Evolutionary conservation across 1,284 basidiomycete genomes (phyloP).

Genomic region (Psilocybe mexicana): DNA sequence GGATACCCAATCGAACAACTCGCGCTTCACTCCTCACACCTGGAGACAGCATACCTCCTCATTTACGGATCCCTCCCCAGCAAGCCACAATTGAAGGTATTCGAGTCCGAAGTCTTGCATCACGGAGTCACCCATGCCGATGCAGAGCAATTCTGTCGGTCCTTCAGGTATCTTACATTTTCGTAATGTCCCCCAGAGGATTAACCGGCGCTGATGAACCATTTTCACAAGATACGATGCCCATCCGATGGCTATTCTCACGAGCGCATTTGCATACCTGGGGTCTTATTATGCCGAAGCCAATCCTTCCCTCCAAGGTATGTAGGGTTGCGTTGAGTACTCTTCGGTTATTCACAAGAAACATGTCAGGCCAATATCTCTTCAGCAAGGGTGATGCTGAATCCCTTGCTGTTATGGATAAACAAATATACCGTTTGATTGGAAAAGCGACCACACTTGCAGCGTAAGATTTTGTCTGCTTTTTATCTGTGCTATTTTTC

Average conservation of each 20-base stretch:
- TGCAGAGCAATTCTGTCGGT: constrained; percentile 76
- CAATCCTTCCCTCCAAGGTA: constrained; percentile 76
- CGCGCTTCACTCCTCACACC: constrained; percentile 73
- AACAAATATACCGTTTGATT: constrained; percentile 85
- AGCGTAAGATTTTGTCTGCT: constrained; percentile 50
- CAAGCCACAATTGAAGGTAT: constrained; percentile 58
- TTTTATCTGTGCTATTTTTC: constrained; percentile 2
- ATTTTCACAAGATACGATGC: constrained; percentile 67
- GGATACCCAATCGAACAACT: constrained; percentile 94
- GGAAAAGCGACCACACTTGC: constrained; percentile 87
- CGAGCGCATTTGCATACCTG: constrained; percentile 81
- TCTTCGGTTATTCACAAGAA: neutral
- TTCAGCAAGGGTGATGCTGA: constrained; percentile 68
- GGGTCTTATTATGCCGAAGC: constrained; percentile 85
- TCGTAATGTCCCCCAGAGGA: neutral
- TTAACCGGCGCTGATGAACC: neutral
- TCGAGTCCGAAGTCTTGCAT: constrained; percentile 75
- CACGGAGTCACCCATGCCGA: constrained; percentile 80
- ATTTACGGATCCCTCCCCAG: constrained; percentile 84
- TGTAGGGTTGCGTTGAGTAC: constrained; percentile 7
- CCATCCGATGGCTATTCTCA: constrained; percentile 87
- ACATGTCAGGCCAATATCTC: constrained; percentile 65
- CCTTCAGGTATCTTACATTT: constrained; percentile 57
- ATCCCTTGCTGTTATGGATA: constrained; percentile 80
- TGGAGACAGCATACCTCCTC: constrained; percentile 85